These are phyloP conservation scores for Skeletonema menzelii DNA, from an alignment of 108 stramenopile genomes.

Conservation along the genomic window DNA sequence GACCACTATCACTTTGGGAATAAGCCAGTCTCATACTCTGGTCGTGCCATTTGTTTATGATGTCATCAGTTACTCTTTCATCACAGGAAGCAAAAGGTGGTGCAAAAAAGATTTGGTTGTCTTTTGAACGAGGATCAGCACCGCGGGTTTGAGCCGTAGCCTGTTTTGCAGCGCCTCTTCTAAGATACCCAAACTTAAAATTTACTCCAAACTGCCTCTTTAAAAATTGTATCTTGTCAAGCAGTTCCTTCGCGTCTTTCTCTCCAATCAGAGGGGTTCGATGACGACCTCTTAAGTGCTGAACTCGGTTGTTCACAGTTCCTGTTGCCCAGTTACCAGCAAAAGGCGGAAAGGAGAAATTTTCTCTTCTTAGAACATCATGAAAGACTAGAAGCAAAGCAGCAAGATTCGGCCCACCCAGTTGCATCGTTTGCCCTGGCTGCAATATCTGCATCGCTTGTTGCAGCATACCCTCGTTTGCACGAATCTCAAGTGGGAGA, in stretches of 20 bases:
- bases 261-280: not conserved
- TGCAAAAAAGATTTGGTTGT: constrained; percentile 17
- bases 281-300: not conserved
- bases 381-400: constrained; percentile 13
- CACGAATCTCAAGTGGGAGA: not conserved
- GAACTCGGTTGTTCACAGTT: constrained; percentile 3
- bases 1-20: not conserved
- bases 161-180: constrained; percentile 9
- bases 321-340: constrained; percentile 6
- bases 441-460: not conserved
- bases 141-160: constrained; percentile 14
- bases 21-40: not conserved
- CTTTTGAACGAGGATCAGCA: not conserved
- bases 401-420: constrained; percentile 13
- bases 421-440: constrained; percentile 2
- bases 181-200: not conserved
- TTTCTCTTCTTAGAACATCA: constrained; percentile 4
- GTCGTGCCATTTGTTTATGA: not conserved
- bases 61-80: constrained; percentile 9
- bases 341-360: constrained; percentile 1
- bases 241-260: not conserved
- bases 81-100: constrained; percentile 17
- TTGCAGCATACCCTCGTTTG: not conserved
- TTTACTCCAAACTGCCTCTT: not conserved
- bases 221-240: not conserved